Conservation (phyloP, 345 rosid species). For the Aquilaria yunnanensis region DNA sequence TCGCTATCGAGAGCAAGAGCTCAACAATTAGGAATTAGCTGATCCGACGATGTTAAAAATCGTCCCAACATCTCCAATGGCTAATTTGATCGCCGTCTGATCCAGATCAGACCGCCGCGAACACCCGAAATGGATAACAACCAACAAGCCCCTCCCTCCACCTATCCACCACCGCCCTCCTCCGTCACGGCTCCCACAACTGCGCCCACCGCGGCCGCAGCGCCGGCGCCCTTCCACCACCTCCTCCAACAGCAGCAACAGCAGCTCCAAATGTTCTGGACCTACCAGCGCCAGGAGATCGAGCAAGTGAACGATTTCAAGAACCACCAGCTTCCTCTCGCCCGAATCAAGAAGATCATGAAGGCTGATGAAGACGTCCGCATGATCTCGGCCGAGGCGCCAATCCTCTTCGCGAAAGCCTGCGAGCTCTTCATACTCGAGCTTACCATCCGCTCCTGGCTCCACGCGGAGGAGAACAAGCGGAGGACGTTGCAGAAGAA, state of each 20-base stretch:
- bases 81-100: too few relatives aligned
- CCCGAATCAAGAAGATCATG: constrained; percentile 96
- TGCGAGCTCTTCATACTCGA: constrained; percentile 95
- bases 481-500: constrained; percentile 92
- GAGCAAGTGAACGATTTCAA: constrained; percentile 92
- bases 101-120: too few relatives aligned
- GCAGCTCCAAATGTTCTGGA: constrained; percentile 90
- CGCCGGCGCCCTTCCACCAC: constrained; percentile 57
- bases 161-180: constrained; percentile 45
- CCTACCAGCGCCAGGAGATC: constrained; percentile 83
- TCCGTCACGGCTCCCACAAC: constrained; percentile 20
- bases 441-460: constrained; percentile 94
- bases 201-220: constrained; percentile 14
- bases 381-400: constrained; percentile 98
- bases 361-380: constrained; percentile 98
- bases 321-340: constrained; percentile 95
- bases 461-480: constrained; percentile 94
- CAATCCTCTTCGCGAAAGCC: constrained; percentile 86
- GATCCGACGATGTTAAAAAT: too few relatives aligned
- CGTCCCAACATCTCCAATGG: too few relatives aligned
- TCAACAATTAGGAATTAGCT: too few relatives aligned
- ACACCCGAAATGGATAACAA: constrained; percentile 34
- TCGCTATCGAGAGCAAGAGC: too few relatives aligned
- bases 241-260: constrained; percentile 92
- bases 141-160: constrained; percentile 54